phyloP scores from a whole-genome alignment of 306 rosid species.

The Pachyrhizus erosus region DNA sequence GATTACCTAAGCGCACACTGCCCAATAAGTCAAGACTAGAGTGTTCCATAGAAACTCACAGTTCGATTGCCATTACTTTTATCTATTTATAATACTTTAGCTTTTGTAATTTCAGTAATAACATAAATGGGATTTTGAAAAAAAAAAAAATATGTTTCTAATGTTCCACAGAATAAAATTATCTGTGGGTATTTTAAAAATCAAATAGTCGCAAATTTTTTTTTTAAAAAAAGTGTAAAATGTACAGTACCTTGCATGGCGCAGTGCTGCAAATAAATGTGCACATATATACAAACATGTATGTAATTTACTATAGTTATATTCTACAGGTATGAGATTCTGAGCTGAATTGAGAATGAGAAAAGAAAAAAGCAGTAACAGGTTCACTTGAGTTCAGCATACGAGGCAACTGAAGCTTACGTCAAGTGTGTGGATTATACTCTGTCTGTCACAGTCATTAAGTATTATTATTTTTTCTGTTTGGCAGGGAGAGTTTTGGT shows the following conservation, averaged over 20 bases:
- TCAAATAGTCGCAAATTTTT: too few relatives aligned
- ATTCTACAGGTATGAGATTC: neutral
- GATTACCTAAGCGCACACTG: too few relatives aligned
- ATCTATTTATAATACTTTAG: too few relatives aligned
- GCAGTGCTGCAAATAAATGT: neutral
- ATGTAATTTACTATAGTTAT: neutral
- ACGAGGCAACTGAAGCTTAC: slow-evolving; percentile 7
- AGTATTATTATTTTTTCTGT: neutral
- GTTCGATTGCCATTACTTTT: too few relatives aligned
- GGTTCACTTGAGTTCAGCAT: neutral
- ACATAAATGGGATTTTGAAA: too few relatives aligned
- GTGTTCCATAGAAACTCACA: too few relatives aligned
- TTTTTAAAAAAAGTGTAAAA: neutral
- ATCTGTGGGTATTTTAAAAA: too few relatives aligned
- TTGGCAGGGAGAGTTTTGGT: neutral
- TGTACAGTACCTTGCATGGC: neutral
- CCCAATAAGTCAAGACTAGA: too few relatives aligned
- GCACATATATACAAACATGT: neutral
- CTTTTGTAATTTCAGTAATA: too few relatives aligned
- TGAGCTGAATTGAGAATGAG: neutral
- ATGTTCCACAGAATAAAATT: too few relatives aligned
- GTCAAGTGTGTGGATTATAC: slow-evolving; percentile 31
- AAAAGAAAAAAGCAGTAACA: neutral
- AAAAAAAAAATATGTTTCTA: too few relatives aligned
- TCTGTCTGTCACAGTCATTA: neutral